Percentiles rank a stretch among this genome's conserved stretches.
Conservation (phyloP, 2,329 filamentous ascomycete species). For the Colletotrichum brevisporum region DNA sequence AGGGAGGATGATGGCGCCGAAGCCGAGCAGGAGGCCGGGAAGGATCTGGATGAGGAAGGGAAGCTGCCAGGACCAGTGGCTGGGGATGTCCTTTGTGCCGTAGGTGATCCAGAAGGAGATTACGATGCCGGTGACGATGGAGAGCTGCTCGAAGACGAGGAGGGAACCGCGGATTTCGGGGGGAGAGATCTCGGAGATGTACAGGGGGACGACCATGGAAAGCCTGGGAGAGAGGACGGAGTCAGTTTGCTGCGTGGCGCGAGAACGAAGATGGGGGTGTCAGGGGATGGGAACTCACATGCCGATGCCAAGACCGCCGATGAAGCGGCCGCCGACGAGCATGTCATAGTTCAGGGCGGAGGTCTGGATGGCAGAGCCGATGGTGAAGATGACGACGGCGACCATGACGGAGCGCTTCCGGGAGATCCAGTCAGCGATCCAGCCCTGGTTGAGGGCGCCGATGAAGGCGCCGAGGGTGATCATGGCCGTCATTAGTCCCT, state of each 20-base stretch:
- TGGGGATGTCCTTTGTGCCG: conserved; percentile 42
- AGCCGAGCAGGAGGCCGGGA: conserved; percentile 43
- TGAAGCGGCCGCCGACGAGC: conserved; percentile 63
- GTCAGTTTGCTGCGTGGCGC: background rate
- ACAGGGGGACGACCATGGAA: conserved; percentile 63
- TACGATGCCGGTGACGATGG: conserved; percentile 51
- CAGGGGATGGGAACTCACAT: conserved; percentile 41
- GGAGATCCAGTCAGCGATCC: conserved; percentile 52
- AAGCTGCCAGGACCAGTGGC: conserved; percentile 46
- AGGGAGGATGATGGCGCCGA: conserved; percentile 45
- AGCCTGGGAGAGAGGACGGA: conserved; percentile 46
- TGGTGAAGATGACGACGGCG: conserved; percentile 48
- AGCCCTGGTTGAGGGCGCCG: conserved; percentile 68
- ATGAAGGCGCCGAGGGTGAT: conserved; percentile 66
- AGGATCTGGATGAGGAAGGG: conserved; percentile 50
- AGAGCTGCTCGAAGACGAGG: conserved; percentile 49
- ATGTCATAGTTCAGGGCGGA: conserved; percentile 53
- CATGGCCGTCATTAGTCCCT: conserved; percentile 53
- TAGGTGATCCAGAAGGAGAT: conserved; percentile 47
- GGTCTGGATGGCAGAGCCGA: conserved; percentile 51
- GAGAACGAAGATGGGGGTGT: rapidly evolving
- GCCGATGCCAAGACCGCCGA: conserved; percentile 64
- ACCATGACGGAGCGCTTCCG: conserved; percentile 49
- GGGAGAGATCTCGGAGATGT: conserved; percentile 58
- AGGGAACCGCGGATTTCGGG: conserved; percentile 53